Conservation (phyloP, 1,284 basidiomycete genomes). For the Pyrrhoderma noxium region DNA sequence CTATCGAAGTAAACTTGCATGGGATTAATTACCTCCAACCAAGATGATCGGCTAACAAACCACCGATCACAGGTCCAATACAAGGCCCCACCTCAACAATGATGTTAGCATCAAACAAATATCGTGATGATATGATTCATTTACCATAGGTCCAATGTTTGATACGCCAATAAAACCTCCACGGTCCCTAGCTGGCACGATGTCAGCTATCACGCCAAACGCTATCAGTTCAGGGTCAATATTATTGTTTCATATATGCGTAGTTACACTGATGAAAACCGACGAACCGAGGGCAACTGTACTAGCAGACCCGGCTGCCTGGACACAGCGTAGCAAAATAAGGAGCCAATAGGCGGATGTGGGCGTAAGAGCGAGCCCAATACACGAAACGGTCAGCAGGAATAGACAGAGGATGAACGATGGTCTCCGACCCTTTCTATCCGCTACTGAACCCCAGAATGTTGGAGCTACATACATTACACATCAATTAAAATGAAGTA, state of each 20-base stretch:
- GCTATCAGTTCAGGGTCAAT: constrained; percentile 20
- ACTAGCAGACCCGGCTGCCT: constrained; percentile 40
- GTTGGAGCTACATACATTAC: constrained; percentile 41
- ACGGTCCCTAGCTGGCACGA: constrained; percentile 32
- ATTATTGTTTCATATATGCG: neutral
- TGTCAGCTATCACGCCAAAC: constrained; percentile 36
- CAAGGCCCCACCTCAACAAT: constrained; percentile 30
- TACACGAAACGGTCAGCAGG: constrained; percentile 33
- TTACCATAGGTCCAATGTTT: constrained; percentile 33
- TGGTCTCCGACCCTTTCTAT: constrained; percentile 39
- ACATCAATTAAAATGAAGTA: constrained; percentile 4
- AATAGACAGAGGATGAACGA: constrained; percentile 38
- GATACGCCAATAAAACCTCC: constrained; percentile 34
- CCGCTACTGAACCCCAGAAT: constrained; percentile 49
- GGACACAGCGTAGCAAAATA: constrained; percentile 40
- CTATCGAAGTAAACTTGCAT: no score
- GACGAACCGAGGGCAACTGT: constrained; percentile 35
- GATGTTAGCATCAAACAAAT: no score
- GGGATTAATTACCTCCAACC: constrained; percentile 57
- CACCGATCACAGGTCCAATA: constrained; percentile 46
- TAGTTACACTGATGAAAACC: no score
- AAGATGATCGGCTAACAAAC: constrained; percentile 45
- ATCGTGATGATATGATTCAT: constrained; percentile 7
- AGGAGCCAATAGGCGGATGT: constrained; percentile 42
- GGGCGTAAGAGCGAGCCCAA: constrained; percentile 41